phyloP scores from a whole-genome alignment of 208 protist genomes.

The Phytomonas serpens region DNA sequence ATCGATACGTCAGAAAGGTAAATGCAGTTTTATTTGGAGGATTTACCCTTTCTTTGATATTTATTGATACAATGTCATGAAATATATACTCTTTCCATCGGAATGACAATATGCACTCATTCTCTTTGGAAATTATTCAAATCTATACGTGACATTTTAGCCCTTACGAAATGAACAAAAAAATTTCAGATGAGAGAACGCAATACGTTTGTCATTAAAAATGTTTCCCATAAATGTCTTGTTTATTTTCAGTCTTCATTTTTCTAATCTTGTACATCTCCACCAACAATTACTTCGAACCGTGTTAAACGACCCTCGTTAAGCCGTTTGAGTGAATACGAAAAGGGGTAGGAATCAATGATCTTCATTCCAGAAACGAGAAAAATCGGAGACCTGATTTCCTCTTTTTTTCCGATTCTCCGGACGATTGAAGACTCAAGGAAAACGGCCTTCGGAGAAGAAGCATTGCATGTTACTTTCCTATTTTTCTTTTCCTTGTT shows the following conservation, averaged over 20 bases:
- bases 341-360: neutral
- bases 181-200: neutral
- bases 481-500: neutral
- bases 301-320: neutral
- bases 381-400: neutral
- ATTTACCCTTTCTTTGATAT: conserved; percentile 12
- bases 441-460: neutral
- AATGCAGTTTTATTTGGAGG: neutral
- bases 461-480: neutral
- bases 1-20: neutral
- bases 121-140: neutral
- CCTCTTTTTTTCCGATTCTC: neutral
- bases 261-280: conserved; percentile 3
- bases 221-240: neutral
- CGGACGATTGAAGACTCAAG: neutral
- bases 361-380: neutral
- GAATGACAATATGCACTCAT: neutral
- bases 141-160: neutral
- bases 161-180: neutral
- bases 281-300: neutral
- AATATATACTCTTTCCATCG: neutral
- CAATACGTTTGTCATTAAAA: neutral
- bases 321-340: neutral
- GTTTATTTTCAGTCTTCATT: neutral
- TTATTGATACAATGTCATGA: neutral